Evolutionary conservation across 257 asterid species (phyloP), one percentile per base, ranked within the genome.

Genomic region (Orobanche coerulescens): DNA sequence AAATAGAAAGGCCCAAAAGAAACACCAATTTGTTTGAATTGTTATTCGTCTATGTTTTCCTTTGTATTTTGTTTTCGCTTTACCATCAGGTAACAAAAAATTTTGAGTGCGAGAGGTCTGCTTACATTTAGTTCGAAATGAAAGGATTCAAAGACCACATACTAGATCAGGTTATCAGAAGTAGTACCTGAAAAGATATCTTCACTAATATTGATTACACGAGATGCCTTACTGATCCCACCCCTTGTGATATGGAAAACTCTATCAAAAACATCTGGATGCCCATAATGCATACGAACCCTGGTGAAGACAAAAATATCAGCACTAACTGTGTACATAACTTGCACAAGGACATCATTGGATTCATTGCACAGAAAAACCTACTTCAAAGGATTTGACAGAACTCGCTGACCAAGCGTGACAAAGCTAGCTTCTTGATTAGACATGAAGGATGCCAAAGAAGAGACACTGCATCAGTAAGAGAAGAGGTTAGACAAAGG

Each of bases 281-380:
- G 98, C 46, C 98, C 98, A 76, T 92, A 92, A 79, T 92, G 98
- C 97, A 92, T 88, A 64, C 98, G 98, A 42, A 89, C 95, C 90
- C 97, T 92, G 67, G 71, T 30, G 56, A 75, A 36, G 20, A 67
- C 75, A 31, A 39, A 36, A 56, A 59, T 62, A 64, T 22, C 43
- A 64, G 72, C 49, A 59, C 71, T 22, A 40, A 25, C 40, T 24
- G 46, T 51, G 53, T 23, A 57, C 28, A 4, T 60, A 64, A 68
- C 67, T 50, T 47, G 73, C 51, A 72, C 22, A 40, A 67, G 42
- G 18, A 67, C 57, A 69, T 37, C 22, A 58, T 30, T 57, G 42
- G 23, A 62, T 36, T 37, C 22, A 58, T 30, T 57, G 42, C 26
- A 62, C 37, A 59, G 10, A 55, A 74, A 6, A 70, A 78, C 95